Conservation (phyloP, 1,284 basidiomycete species). For the Cerioporus squamosus region DNA sequence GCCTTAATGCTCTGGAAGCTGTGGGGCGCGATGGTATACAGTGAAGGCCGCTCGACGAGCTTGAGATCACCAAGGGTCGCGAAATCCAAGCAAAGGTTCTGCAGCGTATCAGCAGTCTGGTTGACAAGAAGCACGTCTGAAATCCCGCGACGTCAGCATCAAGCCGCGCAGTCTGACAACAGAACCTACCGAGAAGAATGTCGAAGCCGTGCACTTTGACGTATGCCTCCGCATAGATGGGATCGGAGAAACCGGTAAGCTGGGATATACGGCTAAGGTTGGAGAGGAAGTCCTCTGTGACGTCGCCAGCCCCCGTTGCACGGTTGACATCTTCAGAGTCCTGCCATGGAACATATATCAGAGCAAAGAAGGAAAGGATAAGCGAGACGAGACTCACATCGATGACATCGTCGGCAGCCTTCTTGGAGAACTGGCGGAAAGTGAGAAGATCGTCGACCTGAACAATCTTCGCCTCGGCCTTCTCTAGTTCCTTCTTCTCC, state of each 20-base stretch:
- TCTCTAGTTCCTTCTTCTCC: slow-evolving; percentile 87
- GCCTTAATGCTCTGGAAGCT: slow-evolving; percentile 99
- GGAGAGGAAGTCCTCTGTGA: slow-evolving; percentile 95
- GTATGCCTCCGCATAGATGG: slow-evolving; percentile 97
- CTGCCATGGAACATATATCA: slow-evolving; percentile 45
- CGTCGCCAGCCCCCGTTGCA: slow-evolving; percentile 86
- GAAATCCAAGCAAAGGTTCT: slow-evolving; percentile 97
- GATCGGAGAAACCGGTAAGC: slow-evolving; percentile 97
- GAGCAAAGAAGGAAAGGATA: neutral
- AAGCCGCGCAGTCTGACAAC: neutral
- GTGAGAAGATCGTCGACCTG: slow-evolving; percentile 94
- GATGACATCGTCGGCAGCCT: slow-evolving; percentile 77
- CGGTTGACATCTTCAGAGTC: slow-evolving; percentile 89
- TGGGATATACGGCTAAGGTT: slow-evolving; percentile 96
- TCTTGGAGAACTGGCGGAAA: slow-evolving; percentile 96
- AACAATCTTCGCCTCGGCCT: slow-evolving; percentile 72
- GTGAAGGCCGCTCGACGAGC: slow-evolving; percentile 92
- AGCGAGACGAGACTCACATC: slow-evolving; percentile 63
- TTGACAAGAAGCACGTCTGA: slow-evolving; percentile 96
- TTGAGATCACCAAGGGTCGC: slow-evolving; percentile 98
- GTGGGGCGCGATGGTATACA: slow-evolving; percentile 94
- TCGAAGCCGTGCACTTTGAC: slow-evolving; percentile 99
- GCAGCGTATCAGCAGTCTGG: slow-evolving; percentile 92
- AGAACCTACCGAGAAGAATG: slow-evolving; percentile 77
- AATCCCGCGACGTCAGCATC: neutral